A percentile compares a stretch with the other conserved stretches of the same genome.
Conservation (phyloP, 1,139 yeast genomes). For the Trichomonascaceae sp. region DNA sequence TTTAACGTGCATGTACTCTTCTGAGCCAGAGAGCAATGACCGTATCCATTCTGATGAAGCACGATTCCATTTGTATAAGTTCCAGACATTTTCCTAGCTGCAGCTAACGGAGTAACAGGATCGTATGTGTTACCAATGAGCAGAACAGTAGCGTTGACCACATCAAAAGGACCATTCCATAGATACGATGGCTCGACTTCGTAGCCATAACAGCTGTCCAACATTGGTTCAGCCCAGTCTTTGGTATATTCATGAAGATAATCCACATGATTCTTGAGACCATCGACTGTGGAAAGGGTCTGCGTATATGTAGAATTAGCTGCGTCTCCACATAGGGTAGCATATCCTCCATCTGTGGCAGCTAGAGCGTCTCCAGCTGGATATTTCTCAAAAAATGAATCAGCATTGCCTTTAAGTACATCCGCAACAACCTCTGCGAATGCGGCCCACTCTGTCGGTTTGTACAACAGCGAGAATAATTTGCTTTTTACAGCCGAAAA, state of each 20-base stretch:
- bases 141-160: constrained; percentile 15
- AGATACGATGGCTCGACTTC: constrained; percentile 9
- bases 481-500: constrained; percentile 7
- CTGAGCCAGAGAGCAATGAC: constrained; percentile 16
- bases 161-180: constrained; percentile 16
- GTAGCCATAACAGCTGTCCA: constrained; percentile 9
- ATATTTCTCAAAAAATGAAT: constrained; percentile 2
- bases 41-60: constrained; percentile 14
- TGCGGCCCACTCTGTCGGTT: constrained; percentile 10
- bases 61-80: constrained; percentile 13
- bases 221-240: constrained; percentile 4
- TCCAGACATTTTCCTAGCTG: constrained; percentile 16
- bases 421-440: constrained; percentile 12
- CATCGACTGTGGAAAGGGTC: constrained; percentile 5
- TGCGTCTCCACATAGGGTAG: constrained; percentile 16
- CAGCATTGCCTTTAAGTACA: constrained; percentile 9
- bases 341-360: constrained; percentile 9
- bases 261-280: constrained; percentile 4
- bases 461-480: constrained; percentile 9
- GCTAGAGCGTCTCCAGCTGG: neutral
- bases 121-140: constrained; percentile 15
- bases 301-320: constrained; percentile 4
- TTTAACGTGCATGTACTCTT: constrained; percentile 11
- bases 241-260: neutral
- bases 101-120: constrained; percentile 14